Percentiles rank a stretch among this genome's conserved stretches.
These are phyloP conservation scores for Pelagophyceae sp. DNA, from an alignment of 352 stramenopile species.

Conservation along the genomic window DNA sequence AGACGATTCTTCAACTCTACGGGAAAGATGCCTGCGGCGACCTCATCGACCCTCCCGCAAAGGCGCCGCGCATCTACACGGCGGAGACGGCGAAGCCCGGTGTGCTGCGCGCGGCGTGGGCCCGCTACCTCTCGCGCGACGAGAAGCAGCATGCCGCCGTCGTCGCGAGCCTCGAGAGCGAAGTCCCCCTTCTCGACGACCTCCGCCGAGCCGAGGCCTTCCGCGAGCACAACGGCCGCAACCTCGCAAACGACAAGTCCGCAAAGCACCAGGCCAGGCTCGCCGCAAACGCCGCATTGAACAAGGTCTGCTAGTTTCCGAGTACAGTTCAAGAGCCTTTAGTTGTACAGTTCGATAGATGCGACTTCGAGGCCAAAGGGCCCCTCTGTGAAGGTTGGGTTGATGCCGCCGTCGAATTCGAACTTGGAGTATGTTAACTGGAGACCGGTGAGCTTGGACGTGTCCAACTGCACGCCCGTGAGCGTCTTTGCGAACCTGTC, in stretches of 20 bases:
- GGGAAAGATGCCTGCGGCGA: background rate
- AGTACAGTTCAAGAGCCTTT: too few relatives aligned
- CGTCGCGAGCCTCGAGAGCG: background rate
- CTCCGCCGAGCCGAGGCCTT: slow-evolving; percentile 34
- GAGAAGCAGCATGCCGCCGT: background rate
- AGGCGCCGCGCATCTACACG: background rate
- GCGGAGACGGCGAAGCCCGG: background rate
- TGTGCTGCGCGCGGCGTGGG: background rate
- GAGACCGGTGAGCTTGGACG: background rate
- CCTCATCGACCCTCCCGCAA: background rate
- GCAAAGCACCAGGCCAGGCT: too few relatives aligned
- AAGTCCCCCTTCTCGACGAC: slow-evolving; percentile 46
- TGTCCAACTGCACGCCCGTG: background rate
- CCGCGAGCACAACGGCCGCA: slow-evolving; percentile 1
- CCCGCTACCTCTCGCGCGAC: background rate
- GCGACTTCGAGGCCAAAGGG: background rate
- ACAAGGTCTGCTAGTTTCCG: too few relatives aligned
- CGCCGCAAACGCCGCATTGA: too few relatives aligned
- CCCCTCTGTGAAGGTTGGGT: background rate
- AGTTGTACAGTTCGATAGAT: background rate
- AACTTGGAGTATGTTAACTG: background rate
- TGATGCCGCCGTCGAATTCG: background rate
- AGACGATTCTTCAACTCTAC: slow-evolving; percentile 46
- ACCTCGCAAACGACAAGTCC: too few relatives aligned
- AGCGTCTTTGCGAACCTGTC: background rate